Evolutionary conservation across 306 rosid species (phyloP).

Genomic region (Pterocarpus macrocarpus): DNA sequence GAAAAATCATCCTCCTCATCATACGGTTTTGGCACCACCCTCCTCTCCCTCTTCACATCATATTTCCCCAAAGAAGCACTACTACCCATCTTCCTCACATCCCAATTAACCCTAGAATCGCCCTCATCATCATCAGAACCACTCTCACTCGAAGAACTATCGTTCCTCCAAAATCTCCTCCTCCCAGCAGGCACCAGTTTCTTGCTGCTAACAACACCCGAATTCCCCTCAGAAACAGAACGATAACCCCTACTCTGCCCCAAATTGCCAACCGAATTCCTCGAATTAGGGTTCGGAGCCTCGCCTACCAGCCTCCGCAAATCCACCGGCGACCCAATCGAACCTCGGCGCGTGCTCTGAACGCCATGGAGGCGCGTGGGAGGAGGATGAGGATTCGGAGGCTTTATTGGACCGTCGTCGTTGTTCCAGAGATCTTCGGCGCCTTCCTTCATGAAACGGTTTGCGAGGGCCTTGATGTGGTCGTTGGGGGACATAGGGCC

Average conservation of each 20-base stretch:
- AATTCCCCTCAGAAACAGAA: slow-evolving; percentile 43
- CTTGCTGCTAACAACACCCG: slow-evolving; percentile 13
- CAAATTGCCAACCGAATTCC: slow-evolving; percentile 20
- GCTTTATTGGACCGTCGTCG: slow-evolving; percentile 69
- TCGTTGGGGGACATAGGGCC: slow-evolving; percentile 68
- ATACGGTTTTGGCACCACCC: slow-evolving; percentile 56
- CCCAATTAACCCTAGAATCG: slow-evolving; percentile 2
- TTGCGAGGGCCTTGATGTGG: slow-evolving; percentile 78
- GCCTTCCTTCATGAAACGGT: slow-evolving; percentile 80
- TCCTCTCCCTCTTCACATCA: slow-evolving; percentile 75
- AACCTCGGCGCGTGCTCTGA: slow-evolving; percentile 35
- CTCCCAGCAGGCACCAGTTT: slow-evolving; percentile 38
- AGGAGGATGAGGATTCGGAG: background rate
- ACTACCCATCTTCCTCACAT: slow-evolving; percentile 58
- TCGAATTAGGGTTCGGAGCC: slow-evolving; percentile 32
- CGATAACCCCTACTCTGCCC: slow-evolving; percentile 58
- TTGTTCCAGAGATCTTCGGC: slow-evolving; percentile 89
- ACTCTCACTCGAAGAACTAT: slow-evolving; percentile 43
- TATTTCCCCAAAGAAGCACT: slow-evolving; percentile 81
- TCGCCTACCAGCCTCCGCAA: slow-evolving; percentile 49
- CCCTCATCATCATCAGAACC: slow-evolving; percentile 51
- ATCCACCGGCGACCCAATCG: slow-evolving; percentile 52
- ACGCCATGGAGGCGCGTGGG: background rate
- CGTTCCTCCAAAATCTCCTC: slow-evolving; percentile 54
- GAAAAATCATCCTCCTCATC: slow-evolving; percentile 59